phyloP scores from a whole-genome alignment of 352 stramenopile genomes.

The Globisporangium polare region DNA sequence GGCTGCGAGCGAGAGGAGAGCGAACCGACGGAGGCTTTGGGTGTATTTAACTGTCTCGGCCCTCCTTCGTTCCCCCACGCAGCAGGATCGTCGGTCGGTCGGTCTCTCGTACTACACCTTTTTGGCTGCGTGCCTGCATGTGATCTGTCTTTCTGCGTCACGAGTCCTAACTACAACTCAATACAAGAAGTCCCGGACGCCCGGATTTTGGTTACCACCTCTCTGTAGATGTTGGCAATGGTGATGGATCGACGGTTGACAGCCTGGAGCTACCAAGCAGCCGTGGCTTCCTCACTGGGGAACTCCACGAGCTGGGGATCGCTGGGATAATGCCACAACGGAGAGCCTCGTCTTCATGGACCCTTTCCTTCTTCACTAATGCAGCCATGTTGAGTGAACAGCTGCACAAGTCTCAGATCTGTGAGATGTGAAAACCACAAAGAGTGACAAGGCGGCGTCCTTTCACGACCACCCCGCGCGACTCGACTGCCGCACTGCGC shows the following conservation, averaged over 20 bases:
- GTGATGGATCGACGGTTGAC: too few relatives aligned
- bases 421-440: slow-evolving; percentile 2
- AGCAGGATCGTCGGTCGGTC: not conserved
- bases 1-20: not conserved
- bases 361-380: not conserved
- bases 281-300: too few relatives aligned
- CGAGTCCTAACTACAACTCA: not conserved
- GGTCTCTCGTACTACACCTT: not conserved
- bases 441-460: slow-evolving; percentile 2
- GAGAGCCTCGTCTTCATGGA: not conserved
- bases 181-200: not conserved
- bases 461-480: not conserved
- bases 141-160: not conserved
- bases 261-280: too few relatives aligned
- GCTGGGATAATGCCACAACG: not conserved
- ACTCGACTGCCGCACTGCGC: not conserved
- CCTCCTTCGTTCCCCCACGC: not conserved
- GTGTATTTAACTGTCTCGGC: slow-evolving; percentile 11
- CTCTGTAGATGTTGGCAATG: not conserved
- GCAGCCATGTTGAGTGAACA: not conserved
- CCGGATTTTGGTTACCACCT: not conserved
- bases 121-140: slow-evolving; percentile 1
- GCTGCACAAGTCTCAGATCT: not conserved
- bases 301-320: too few relatives aligned
- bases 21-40: not conserved